A percentile compares a stretch with the other conserved stretches of the same genome.
phyloP scores from a whole-genome alignment of 768 basidiomycete genomes.

The Amanita muscaria region DNA sequence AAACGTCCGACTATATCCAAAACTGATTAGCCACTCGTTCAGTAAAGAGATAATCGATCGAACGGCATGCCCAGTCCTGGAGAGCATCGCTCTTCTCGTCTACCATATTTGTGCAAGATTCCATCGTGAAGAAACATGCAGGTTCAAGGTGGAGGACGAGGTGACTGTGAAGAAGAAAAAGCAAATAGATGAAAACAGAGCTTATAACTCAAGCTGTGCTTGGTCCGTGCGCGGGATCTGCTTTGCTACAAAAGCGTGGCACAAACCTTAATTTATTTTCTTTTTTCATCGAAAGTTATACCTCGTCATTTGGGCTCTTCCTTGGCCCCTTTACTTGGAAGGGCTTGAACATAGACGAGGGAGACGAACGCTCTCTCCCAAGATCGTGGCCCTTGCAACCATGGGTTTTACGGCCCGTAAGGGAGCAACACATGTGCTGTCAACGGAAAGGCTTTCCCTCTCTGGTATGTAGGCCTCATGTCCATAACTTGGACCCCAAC shows the following conservation, averaged over 20 bases:
- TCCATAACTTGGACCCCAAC: no score
- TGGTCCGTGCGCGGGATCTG: constrained; percentile 24
- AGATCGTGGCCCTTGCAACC: constrained; percentile 47
- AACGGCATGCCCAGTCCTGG: constrained; percentile 70
- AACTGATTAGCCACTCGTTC: constrained; percentile 67
- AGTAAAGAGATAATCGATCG: constrained; percentile 29
- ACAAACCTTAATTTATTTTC: constrained; percentile 7
- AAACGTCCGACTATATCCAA: constrained; percentile 43
- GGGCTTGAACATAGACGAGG: constrained; percentile 53
- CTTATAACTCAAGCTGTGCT: no score
- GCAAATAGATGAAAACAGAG: no score
- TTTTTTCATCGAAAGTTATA: constrained; percentile 51
- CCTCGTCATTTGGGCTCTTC: constrained; percentile 67
- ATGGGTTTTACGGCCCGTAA: constrained; percentile 57
- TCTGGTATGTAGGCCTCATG: no score
- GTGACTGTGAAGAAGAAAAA: constrained; percentile 27
- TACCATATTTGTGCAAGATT: constrained; percentile 10
- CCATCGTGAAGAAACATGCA: constrained; percentile 12
- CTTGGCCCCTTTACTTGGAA: constrained; percentile 23
- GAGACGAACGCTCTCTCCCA: constrained; percentile 55
- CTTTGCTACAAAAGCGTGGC: constrained; percentile 15
- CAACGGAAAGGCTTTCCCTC: no score
- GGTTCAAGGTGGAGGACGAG: constrained; percentile 16
- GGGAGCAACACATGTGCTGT: constrained; percentile 33
- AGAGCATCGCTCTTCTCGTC: constrained; percentile 39